Evolutionary conservation across 2,329 filamentous ascomycete genomes (phyloP).

Genomic region (Podosphaera aphanis): DNA sequence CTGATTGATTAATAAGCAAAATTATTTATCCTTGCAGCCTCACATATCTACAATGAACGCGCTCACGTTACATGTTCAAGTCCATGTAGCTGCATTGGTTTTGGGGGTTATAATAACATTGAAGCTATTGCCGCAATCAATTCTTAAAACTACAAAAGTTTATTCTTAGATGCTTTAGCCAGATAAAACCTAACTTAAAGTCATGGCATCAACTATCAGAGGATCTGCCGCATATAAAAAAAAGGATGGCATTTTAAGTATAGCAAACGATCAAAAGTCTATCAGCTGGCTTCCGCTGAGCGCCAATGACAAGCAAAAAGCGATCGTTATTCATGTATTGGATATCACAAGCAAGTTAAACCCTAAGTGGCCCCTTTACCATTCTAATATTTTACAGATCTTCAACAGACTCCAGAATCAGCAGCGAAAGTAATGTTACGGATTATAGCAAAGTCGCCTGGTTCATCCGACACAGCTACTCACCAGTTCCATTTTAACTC

Average conservation of each 20-base stretch:
- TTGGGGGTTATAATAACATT: too few species aligned
- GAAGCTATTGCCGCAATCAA: too few species aligned
- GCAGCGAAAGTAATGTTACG: constrained; percentile 82
- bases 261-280: constrained; percentile 48
- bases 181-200: neutral
- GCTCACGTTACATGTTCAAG: too few species aligned
- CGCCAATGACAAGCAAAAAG: constrained; percentile 33
- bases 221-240: constrained; percentile 75
- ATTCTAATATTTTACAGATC: constrained; percentile 29
- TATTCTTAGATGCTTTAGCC: too few species aligned
- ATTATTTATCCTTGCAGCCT: too few species aligned
- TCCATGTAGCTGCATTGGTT: too few species aligned
- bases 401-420: constrained; percentile 84
- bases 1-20: too few species aligned
- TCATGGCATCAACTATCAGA: constrained; percentile 4
- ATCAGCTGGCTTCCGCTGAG: constrained; percentile 62
- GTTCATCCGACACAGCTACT: constrained; percentile 34
- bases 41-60: too few species aligned
- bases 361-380: constrained; percentile 1
- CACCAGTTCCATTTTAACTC: constrained; percentile 86
- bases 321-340: constrained; percentile 44
- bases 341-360: constrained; percentile 55
- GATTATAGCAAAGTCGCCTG: constrained; percentile 51
- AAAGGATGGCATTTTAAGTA: constrained; percentile 64
- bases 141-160: too few species aligned